Base-by-base conservation (phyloP, 148 eudicot species). In the Chenopodium formosanum region DNA sequence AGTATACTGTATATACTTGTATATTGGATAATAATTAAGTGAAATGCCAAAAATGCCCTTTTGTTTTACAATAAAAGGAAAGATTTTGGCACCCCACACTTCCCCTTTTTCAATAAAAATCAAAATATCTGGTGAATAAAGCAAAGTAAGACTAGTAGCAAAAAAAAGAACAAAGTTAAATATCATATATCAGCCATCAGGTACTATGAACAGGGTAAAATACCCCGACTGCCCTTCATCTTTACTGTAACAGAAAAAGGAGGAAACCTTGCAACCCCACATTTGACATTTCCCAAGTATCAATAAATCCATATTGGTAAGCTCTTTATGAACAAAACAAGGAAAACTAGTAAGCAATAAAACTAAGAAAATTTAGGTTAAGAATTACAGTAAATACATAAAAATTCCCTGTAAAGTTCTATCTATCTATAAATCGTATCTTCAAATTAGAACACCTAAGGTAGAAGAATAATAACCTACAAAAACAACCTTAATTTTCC, bases 101-200 rank as follows among this genome's bases (percentile, higher is more conserved):
- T 56, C 62, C 62, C 62, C 17, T 4, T 56, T 66, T 17, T 32
- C 22, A 70, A 14, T 70, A 37, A 70, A 37, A 70, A 70, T 40
- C n/a, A 37, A 71, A 37, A 8, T 71, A 22, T 40, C 1, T 0
- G 44, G 11, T 37, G 50, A 71, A 11, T 12, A 73, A 47, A 73
- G 58, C 76, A 73, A 48, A 73, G 77, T n/a, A 50, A 74, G 56
- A 50, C 34, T 74, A 48, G n/a, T 74, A 48, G n/a, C n/a, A 25
- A 52, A 50, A 27, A 44, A 50, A 44, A 50, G 60, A 47, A 46
- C 34, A 48, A 73, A n/a, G 50, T 73, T 46, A 13, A 9, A 48
- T 20, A 46, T 46, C 44, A 40, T 40, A 40, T 40, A 40, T 40
- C 32, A 31, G 32, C 32, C 32, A 31, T 31, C 19, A 70, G 74